Evolutionary conservation across 805 yeast genomes (phyloP).

Genomic region (Ascoidea tarda): DNA sequence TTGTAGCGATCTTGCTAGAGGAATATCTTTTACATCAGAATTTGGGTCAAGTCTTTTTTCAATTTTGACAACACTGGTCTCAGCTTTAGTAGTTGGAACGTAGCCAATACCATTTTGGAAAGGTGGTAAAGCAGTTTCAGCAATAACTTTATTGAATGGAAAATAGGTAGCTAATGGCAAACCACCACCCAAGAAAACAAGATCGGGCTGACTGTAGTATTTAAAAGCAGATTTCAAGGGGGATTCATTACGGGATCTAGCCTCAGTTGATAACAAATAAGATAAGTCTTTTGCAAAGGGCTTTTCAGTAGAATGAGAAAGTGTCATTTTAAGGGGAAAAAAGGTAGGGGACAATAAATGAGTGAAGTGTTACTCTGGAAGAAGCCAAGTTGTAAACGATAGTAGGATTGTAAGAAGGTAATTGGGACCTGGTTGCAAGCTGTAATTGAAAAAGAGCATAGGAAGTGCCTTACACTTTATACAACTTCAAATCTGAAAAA

Average conservation of each 20-base stretch:
- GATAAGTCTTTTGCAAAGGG: slow-evolving; percentile 54
- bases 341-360: not conserved
- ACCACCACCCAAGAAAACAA: slow-evolving; percentile 92
- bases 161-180: slow-evolving; percentile 83
- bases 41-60: slow-evolving; percentile 27
- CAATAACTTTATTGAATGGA: slow-evolving; percentile 72
- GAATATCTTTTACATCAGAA: slow-evolving; percentile 43
- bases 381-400: not conserved
- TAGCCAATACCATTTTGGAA: slow-evolving; percentile 68
- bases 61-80: slow-evolving; percentile 20
- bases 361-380: not conserved
- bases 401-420: too few species aligned
- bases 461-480: too few species aligned
- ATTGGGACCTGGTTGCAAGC: too few species aligned
- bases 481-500: too few species aligned
- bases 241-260: slow-evolving; percentile 62
- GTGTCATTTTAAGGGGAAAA: not conserved
- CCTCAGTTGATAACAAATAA: slow-evolving; percentile 66
- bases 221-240: slow-evolving; percentile 77
- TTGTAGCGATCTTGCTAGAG: slow-evolving; percentile 77
- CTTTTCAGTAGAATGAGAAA: slow-evolving; percentile 5
- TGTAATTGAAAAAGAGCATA: too few species aligned
- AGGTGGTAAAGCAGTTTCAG: slow-evolving; percentile 68
- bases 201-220: slow-evolving; percentile 56
- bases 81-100: slow-evolving; percentile 24